phyloP scores from a whole-genome alignment of 208 protist species.

The Phytomonas sp. region DNA sequence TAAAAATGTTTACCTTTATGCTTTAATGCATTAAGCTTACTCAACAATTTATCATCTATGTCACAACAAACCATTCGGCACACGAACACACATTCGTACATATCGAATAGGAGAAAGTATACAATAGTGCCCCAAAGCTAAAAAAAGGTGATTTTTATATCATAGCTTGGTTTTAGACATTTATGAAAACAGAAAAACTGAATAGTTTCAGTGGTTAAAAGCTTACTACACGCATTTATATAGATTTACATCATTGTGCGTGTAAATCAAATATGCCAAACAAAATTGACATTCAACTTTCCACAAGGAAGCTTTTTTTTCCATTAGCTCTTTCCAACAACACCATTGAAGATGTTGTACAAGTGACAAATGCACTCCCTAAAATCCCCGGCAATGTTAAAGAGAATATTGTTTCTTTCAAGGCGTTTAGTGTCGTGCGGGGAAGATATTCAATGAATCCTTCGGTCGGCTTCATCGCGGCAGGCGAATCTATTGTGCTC shows the following conservation, averaged over 20 bases:
- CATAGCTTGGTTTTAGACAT: background rate
- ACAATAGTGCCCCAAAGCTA: background rate
- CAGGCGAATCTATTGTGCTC: constrained; percentile 37
- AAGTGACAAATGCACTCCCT: constrained; percentile 50
- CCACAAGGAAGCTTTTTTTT: constrained; percentile 73
- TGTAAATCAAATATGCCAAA: background rate
- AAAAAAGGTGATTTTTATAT: background rate
- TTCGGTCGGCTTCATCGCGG: constrained; percentile 54
- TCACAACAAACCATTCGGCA: background rate
- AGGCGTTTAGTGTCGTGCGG: constrained; percentile 58
- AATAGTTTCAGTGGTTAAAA: background rate
- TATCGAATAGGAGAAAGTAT: background rate
- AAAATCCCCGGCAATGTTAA: constrained; percentile 20
- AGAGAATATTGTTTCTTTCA: constrained; percentile 67
- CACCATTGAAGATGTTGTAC: constrained; percentile 72
- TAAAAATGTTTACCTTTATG: background rate
- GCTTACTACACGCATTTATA: background rate
- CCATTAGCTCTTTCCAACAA: constrained; percentile 60
- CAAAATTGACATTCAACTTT: constrained; percentile 33
- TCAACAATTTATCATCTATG: background rate
- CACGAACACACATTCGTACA: constrained; percentile 14
- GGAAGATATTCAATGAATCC: constrained; percentile 61
- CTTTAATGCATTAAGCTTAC: background rate
- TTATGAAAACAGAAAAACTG: background rate
- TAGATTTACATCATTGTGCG: background rate